Evolutionary conservation across 768 basidiomycete genomes (phyloP).

Genomic region (Panellus pusillus): DNA sequence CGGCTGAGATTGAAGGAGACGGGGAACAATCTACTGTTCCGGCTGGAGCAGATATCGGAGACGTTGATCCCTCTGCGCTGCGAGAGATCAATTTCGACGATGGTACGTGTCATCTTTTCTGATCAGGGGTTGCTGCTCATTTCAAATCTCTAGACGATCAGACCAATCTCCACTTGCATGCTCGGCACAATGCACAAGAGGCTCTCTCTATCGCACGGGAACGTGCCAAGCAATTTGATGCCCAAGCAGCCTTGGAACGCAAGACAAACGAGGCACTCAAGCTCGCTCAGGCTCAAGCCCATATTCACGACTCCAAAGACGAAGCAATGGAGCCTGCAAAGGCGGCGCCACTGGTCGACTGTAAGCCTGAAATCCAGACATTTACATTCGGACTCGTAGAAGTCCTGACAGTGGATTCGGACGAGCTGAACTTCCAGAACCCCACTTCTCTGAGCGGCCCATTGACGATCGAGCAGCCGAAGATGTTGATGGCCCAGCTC

Average conservation of each 20-base stretch:
- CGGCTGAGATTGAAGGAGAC: slow-evolving; percentile 74
- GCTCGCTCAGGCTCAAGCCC: slow-evolving; percentile 57
- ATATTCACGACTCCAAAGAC: slow-evolving; percentile 47
- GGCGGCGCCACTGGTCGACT: slow-evolving; percentile 60
- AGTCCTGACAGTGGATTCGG: slow-evolving; percentile 72
- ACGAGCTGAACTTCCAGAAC: slow-evolving; percentile 99
- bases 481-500: slow-evolving; percentile 93
- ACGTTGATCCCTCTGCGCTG: slow-evolving; percentile 51
- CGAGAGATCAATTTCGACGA: slow-evolving; percentile 89
- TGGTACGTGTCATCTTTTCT: slow-evolving; percentile 48
- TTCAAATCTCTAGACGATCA: slow-evolving; percentile 64
- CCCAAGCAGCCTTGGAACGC: slow-evolving; percentile 74
- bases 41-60: slow-evolving; percentile 57
- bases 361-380: slow-evolving; percentile 42
- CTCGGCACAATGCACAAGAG: slow-evolving; percentile 85
- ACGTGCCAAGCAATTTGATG: slow-evolving; percentile 84
- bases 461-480: slow-evolving; percentile 86
- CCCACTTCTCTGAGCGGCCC: slow-evolving; percentile 87
- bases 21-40: slow-evolving; percentile 44
- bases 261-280: slow-evolving; percentile 78
- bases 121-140: slow-evolving; percentile 2
- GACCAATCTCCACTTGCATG: slow-evolving; percentile 82
- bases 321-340: slow-evolving; percentile 28
- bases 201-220: slow-evolving; percentile 78
- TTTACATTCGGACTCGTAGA: slow-evolving; percentile 4